A percentile compares a stretch with the other conserved stretches of the same genome.
phyloP scores from a whole-genome alignment of 345 rosid genomes.

The Xanthoceras sorbifolium region DNA sequence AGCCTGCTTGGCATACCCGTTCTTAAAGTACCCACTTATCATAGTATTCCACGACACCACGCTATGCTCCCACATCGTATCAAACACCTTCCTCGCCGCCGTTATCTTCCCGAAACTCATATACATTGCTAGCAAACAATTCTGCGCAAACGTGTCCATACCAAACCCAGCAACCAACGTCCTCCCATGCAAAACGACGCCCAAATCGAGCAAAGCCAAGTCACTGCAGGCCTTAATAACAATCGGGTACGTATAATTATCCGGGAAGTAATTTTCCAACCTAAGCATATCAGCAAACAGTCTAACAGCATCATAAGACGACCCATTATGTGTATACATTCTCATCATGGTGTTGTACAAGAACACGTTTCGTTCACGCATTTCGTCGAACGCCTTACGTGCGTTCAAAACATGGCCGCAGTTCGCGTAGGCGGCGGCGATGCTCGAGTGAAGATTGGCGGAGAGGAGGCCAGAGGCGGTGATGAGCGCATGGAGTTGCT shows the following conservation, averaged over 20 bases:
- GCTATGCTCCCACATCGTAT: constrained; percentile 41
- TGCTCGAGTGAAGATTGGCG: constrained; percentile 26
- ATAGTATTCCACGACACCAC: constrained; percentile 71
- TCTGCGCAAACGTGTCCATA: constrained; percentile 45
- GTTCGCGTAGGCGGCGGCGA: constrained; percentile 16
- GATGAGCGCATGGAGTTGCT: constrained; percentile 49
- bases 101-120: constrained; percentile 50
- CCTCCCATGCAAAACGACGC: constrained; percentile 51
- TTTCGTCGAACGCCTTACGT: constrained; percentile 53
- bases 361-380: constrained; percentile 43
- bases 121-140: constrained; percentile 66
- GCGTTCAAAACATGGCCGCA: constrained; percentile 32
- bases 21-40: constrained; percentile 66
- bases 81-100: constrained; percentile 54
- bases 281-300: constrained; percentile 53
- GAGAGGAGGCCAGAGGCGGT: constrained; percentile 41
- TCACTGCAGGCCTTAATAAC: constrained; percentile 62
- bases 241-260: constrained; percentile 53
- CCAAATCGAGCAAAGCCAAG: constrained; percentile 34
- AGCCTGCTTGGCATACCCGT: constrained; percentile 49
- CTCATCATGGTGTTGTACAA: constrained; percentile 47
- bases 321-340: constrained; percentile 39
- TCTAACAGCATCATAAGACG: constrained; percentile 32
- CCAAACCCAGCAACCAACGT: constrained; percentile 42
- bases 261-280: constrained; percentile 38